A percentile compares a stretch with the other conserved stretches of the same genome.
Conservation (phyloP, 192 early-diverging fungal species). For the Umbelopsis vinacea region DNA sequence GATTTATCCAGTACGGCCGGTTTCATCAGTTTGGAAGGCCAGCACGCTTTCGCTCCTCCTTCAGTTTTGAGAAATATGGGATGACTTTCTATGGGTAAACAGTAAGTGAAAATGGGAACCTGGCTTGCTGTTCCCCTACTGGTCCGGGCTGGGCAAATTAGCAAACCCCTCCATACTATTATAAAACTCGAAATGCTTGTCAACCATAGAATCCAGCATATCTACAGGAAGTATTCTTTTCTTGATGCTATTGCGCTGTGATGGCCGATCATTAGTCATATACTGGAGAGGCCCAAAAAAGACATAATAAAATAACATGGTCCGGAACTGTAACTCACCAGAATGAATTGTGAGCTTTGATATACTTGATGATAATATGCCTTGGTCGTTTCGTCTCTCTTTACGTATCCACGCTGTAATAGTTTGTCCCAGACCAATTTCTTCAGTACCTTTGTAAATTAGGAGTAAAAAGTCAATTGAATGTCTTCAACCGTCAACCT, state of each 20-base stretch:
- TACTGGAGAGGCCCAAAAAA: not conserved
- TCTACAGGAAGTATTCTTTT: not conserved
- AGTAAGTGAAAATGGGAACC: no score
- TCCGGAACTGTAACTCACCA: not conserved
- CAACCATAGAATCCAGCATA: not conserved
- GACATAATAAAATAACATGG: no score
- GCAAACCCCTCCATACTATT: not conserved
- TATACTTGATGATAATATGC: conserved; percentile 12
- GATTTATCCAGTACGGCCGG: no score
- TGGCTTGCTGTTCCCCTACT: not conserved
- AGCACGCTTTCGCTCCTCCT: no score
- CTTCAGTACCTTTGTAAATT: not conserved
- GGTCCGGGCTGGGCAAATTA: not conserved
- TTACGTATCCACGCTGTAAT: not conserved
- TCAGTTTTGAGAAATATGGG: no score
- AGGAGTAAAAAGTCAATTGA: no score
- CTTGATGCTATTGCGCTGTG: not conserved
- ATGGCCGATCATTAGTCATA: not conserved
- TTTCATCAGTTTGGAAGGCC: no score
- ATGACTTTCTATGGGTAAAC: no score
- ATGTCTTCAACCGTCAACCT: not conserved
- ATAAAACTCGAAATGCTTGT: conserved; percentile 12
- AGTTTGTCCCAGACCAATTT: conserved; percentile 17
- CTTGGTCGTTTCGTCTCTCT: conserved; percentile 10
- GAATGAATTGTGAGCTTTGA: conserved; percentile 13